These are phyloP conservation scores for Fraxinus quadrangulata DNA, from an alignment of 257 asterid genomes.

Conservation along the genomic window DNA sequence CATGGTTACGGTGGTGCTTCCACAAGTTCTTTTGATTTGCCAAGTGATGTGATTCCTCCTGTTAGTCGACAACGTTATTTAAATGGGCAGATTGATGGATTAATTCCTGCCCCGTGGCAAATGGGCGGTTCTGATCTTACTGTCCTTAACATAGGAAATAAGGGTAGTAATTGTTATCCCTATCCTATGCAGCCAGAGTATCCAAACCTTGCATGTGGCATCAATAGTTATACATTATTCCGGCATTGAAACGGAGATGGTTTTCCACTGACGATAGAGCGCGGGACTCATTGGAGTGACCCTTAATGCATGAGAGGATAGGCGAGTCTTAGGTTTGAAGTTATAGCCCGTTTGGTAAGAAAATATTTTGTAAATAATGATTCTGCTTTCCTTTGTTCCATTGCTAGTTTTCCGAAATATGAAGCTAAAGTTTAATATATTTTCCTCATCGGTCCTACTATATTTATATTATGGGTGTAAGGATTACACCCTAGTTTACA, in stretches of 20 bases:
- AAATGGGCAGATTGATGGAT: conserved; percentile 60
- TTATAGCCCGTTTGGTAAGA: conserved; percentile 24
- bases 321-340: conserved; percentile 25
- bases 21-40: conserved; percentile 45
- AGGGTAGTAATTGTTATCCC: conserved; percentile 47
- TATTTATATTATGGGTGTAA: no score
- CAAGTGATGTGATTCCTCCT: conserved; percentile 51
- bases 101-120: conserved; percentile 64
- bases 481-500: no score
- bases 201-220: conserved; percentile 46
- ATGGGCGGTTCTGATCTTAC: conserved; percentile 59
- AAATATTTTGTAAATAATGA: conserved; percentile 39
- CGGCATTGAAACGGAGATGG: conserved; percentile 60
- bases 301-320: not conserved
- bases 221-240: conserved; percentile 59
- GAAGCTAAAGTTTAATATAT: not conserved
- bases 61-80: conserved; percentile 37
- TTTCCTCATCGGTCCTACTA: not conserved
- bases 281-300: not conserved
- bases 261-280: not conserved
- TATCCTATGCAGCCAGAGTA: conserved; percentile 60
- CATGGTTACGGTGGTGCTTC: conserved; percentile 34
- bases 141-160: conserved; percentile 37
- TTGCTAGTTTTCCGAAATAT: conserved; percentile 14
- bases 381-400: conserved; percentile 23